Evolutionary conservation across 176 grass and related monocot species (phyloP), one percentile per base, ranked within the genome.

Genomic region (Microstegium vimineum): DNA sequence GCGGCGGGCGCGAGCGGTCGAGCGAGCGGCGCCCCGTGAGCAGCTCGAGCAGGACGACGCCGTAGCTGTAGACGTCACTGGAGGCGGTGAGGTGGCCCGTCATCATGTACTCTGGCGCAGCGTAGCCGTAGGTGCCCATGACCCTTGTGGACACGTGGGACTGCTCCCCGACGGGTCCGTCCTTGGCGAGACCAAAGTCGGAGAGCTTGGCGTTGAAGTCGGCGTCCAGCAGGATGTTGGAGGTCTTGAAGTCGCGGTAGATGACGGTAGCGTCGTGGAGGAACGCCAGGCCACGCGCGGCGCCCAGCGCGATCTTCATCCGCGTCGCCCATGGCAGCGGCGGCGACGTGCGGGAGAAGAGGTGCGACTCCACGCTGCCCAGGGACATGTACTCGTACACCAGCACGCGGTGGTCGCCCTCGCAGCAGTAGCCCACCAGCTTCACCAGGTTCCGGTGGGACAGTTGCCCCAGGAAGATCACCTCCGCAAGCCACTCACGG

Each of bases 1-100:
- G 11, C 26, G 37, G 43, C 38, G 95, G 90, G 3, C 86, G 23
- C 2, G 79, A 87, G 77, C 90, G 85, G 81, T 98, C 95, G 20
- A 98, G 83, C 47, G 92, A 94, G 27, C 81, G 67, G 64, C 86
- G 69, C 0, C 92, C 92, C 0, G 95, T 87, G 5, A 98, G 52
- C 3, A 98, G 81, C 90, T 98, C 95, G 0, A 98, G 86, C 18
- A 98, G 86, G 22, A 98, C 95, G 0, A 98, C 95, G 28, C 95
- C 95, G 27, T 91, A 98, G 71, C 92, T 92, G 82, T 98, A 98
- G 10, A 98, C 95, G 81, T 98, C 95, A 20, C 90, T 94, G 85
- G 92, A 91, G 16, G 89, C 47, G 18, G 95, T 94, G 11, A 98
- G 84, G 82, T 98, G 95, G 2, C 95, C 95, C 15, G 95, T 98